Percentiles rank a stretch among this genome's conserved stretches.
phyloP scores from a whole-genome alignment of 2,329 filamentous ascomycete genomes.

The Chalaropsis ovoidea region DNA sequence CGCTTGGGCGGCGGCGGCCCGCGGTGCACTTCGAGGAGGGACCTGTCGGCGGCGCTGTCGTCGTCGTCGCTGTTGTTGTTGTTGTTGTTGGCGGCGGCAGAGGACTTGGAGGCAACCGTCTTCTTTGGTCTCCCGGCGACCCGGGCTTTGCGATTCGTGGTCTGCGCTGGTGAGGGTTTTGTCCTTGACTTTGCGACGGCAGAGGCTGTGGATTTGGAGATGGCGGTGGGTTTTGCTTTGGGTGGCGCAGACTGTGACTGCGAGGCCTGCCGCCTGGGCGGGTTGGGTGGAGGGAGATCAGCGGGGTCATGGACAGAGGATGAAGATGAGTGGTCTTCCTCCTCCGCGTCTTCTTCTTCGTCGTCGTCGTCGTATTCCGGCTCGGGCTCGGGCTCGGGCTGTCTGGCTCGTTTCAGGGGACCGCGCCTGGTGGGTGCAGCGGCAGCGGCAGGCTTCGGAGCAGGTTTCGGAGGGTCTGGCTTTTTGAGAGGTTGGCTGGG shows the following conservation, averaged over 20 bases:
- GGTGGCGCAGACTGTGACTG: neutral
- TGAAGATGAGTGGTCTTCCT: neutral
- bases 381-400: neutral
- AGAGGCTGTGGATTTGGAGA: neutral
- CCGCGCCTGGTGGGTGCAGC: neutral
- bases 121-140: constrained; percentile 15
- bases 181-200: constrained; percentile 12
- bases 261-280: neutral
- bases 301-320: neutral
- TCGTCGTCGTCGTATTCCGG: neutral
- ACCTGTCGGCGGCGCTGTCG: constrained; percentile 39
- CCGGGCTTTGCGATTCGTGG: constrained; percentile 6
- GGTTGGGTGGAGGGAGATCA: neutral
- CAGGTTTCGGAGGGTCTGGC: neutral
- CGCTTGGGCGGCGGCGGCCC: constrained; percentile 47
- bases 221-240: neutral
- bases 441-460: neutral
- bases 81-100: constrained; percentile 25
- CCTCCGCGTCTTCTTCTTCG: neutral
- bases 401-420: neutral
- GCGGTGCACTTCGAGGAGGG: constrained; percentile 41
- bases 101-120: neutral
- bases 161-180: constrained; percentile 22
- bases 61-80: constrained; percentile 28
- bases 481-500: neutral